Percentiles rank a stretch among this genome's conserved stretches.
These are phyloP conservation scores for Hirsutella thompsonii DNA, from an alignment of 2,329 filamentous ascomycete genomes.

Conservation along the genomic window DNA sequence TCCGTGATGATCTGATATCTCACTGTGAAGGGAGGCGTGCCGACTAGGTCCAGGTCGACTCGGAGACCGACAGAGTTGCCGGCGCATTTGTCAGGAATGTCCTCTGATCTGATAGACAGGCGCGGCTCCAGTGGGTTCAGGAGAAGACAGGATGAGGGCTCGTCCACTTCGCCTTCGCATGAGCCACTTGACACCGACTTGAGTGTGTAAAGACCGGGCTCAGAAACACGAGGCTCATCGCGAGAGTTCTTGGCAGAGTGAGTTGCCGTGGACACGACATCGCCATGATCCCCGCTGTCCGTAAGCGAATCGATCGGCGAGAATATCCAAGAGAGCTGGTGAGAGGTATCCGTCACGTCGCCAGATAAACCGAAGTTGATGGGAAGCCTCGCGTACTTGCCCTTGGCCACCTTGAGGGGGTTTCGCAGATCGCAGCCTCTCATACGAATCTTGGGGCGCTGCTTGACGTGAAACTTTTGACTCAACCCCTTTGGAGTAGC, in stretches of 20 bases:
- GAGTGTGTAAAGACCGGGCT: conserved; percentile 77
- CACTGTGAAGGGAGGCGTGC: conserved; percentile 83
- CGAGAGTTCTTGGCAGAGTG: conserved; percentile 47
- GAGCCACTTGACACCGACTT: conserved; percentile 66
- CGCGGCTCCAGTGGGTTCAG: conserved; percentile 84
- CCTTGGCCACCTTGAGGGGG: conserved; percentile 74
- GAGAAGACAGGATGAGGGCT: conserved; percentile 86
- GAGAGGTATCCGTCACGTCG: conserved; percentile 44
- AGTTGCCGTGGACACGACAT: conserved; percentile 41
- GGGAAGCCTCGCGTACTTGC: conserved; percentile 54
- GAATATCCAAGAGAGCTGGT: conserved; percentile 71
- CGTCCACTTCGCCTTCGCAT: conserved; percentile 78
- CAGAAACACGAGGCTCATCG: conserved; percentile 55
- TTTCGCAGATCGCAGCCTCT: conserved; percentile 65
- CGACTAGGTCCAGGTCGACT: conserved; percentile 80
- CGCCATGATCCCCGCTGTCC: conserved; percentile 56
- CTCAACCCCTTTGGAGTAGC: conserved; percentile 50
- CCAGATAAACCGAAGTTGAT: conserved; percentile 55
- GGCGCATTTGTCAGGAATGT: conserved; percentile 89
- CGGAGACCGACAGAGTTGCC: conserved; percentile 84
- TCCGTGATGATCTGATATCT: conserved; percentile 60
- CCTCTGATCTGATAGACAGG: conserved; percentile 58
- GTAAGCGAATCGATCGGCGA: conserved; percentile 59
- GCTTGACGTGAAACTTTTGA: conserved; percentile 74
- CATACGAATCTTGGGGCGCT: conserved; percentile 65